Percentiles rank a stretch among this genome's conserved stretches.
These are phyloP conservation scores for Scenedesmus sp. DNA, from an alignment of 163 green algal genomes.

Conservation along the genomic window DNA sequence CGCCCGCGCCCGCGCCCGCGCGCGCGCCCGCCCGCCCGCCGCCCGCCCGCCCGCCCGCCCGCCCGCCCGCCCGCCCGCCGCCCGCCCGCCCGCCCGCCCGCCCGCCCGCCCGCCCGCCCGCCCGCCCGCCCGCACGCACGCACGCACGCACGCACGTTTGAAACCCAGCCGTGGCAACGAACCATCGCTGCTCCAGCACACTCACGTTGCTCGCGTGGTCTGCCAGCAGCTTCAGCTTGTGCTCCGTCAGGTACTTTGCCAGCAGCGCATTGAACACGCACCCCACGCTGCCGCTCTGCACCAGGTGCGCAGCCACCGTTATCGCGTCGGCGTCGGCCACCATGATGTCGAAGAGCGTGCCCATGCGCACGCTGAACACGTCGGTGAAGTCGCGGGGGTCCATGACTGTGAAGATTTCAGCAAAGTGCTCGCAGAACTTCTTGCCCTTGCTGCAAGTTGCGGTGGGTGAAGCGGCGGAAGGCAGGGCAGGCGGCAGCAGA, in stretches of 20 bases:
- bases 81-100: too few species aligned
- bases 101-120: too few species aligned
- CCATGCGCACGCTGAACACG: constrained; percentile 73
- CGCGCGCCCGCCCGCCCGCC: too few species aligned
- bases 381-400: constrained; percentile 91
- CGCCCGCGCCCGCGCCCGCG: too few species aligned
- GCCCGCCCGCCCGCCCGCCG: too few species aligned
- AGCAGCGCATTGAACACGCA: constrained; percentile 78
- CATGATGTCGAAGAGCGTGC: constrained; percentile 57
- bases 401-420: constrained; percentile 88
- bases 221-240: constrained; percentile 75
- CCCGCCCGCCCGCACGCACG: too few species aligned
- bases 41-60: too few species aligned
- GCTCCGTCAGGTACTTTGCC: constrained; percentile 73
- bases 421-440: constrained; percentile 86
- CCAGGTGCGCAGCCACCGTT: constrained; percentile 66
- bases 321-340: constrained; percentile 73
- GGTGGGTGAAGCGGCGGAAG: too few species aligned
- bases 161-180: too few species aligned
- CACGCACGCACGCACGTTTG: too few species aligned
- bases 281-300: constrained; percentile 61
- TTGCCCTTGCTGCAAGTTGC: constrained; percentile 67
- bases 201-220: constrained; percentile 59
- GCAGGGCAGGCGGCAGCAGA: too few species aligned
- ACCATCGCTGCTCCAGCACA: too few species aligned